Evolutionary conservation across 2,329 filamentous ascomycete genomes (phyloP), one percentile per base, ranked within the genome.

Genomic region (Colletotrichum destructivum): DNA sequence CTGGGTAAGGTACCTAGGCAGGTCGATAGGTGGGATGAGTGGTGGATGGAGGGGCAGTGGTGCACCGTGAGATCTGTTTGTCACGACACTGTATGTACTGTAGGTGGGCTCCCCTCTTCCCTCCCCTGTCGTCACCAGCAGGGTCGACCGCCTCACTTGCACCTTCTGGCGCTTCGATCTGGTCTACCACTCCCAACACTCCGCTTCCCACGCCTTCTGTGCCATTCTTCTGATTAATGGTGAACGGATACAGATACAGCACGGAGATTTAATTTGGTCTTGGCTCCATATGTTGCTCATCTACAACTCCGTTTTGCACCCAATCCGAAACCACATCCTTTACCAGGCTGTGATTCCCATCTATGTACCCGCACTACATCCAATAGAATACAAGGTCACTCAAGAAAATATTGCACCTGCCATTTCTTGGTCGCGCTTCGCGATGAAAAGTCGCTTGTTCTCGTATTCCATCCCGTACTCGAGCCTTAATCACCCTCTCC

Each of bases 11-110:
- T 26, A 26, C 26, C 26, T 26, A 26, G 26, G 26, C 26, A 26
- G 26, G 26, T 26, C 26, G 26, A 26, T 4, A 26, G 26, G 26
- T 26, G 26, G 26, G 26, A 26, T 26, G 26, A 4, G 4, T 26
- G 49, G 26, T 38, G n/a, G 26, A 63, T 69, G 69, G 65, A 69
- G 61, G 61, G 61, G 47, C 47, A 44, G 8, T 12, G 49, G 26
- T n/a, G 49, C 16, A 54, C 61, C 21, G 49, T 63, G 23, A 7
- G n/a, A 59, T 16, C 38, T 15, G 49, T 7, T 40, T 3, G 21
- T 15, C 6, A 8, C 26, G 12, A n/a, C 38, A 63, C 61, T 11
- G 47, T 42, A 44, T 42, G 61, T 12, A 35, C 61, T 63, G 61
- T 35, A 38, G 13, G 59, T 40, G 46, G 59, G n/a, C 51, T 31